Percentiles rank a stretch among this genome's conserved stretches.
Conservation (phyloP, 495 filamentous ascomycete genomes). For the Tuber aestivum region DNA sequence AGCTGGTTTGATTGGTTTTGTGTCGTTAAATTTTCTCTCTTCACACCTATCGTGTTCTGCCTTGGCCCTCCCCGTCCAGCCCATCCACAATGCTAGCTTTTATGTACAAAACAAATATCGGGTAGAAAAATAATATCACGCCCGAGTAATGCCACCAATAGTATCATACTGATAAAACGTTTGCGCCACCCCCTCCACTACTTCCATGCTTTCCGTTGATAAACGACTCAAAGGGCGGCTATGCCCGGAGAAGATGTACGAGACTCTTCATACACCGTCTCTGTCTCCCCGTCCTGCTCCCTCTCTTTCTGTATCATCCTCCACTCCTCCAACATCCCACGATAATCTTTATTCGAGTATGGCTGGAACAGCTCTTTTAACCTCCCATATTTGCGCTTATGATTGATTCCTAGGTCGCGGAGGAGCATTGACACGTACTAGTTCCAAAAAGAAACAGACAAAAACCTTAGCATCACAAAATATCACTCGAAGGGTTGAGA, state of each 20-base stretch:
- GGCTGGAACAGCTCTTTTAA: constrained; percentile 34
- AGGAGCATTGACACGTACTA: constrained; percentile 67
- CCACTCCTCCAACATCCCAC: constrained; percentile 36
- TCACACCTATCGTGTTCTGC: background rate
- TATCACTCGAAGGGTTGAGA: background rate
- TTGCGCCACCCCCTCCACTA: background rate
- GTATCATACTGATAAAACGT: background rate
- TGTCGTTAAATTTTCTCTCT: background rate
- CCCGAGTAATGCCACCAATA: background rate
- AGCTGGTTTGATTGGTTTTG: background rate
- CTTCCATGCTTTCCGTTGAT: background rate
- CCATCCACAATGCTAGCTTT: background rate
- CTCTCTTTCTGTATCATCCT: constrained; percentile 16
- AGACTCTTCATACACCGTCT: constrained; percentile 5
- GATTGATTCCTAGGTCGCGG: constrained; percentile 56
- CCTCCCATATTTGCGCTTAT: constrained; percentile 26
- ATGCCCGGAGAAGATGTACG: background rate
- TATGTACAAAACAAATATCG: background rate
- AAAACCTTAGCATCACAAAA: constrained; percentile 15
- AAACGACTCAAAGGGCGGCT: background rate
- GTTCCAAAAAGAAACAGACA: constrained; percentile 10
- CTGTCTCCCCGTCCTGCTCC: constrained; percentile 10
- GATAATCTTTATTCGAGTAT: constrained; percentile 34
- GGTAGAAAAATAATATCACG: background rate
- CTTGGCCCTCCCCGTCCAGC: background rate